Percentiles rank a stretch among this genome's conserved stretches.
Conservation (phyloP, 306 rosid species). For the Elaeagnus macrophylla region DNA sequence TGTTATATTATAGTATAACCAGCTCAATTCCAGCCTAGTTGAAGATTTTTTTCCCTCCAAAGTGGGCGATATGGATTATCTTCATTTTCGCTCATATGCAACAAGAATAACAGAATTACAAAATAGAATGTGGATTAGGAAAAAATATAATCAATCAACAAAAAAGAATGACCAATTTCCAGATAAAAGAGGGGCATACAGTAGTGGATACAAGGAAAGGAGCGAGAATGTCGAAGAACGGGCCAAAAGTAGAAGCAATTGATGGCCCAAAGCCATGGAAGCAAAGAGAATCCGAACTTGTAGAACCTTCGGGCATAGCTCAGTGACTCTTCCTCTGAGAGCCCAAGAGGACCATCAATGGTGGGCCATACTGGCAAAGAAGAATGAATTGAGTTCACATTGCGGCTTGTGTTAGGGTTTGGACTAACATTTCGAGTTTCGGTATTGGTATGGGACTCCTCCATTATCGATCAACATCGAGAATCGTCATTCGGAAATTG, state of each 20-base stretch:
- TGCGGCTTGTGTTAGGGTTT: constrained; percentile 25
- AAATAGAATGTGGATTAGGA: background rate
- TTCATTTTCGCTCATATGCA: background rate
- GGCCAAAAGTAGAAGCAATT: constrained; percentile 99
- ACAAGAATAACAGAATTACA: constrained; percentile 2
- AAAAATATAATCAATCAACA: background rate
- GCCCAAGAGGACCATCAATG: constrained; percentile 64
- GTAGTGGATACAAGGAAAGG: constrained; percentile 71
- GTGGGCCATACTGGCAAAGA: constrained; percentile 69
- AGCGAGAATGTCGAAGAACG: constrained; percentile 61
- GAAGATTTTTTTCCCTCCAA: no score
- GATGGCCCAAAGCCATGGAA: constrained; percentile 90
- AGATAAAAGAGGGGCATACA: constrained; percentile 30
- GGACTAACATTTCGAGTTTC: constrained; percentile 2
- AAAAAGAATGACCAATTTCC: background rate
- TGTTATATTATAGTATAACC: no score
- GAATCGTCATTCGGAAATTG: background rate
- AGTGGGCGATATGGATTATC: no score
- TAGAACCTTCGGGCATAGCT: constrained; percentile 67
- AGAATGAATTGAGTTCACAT: constrained; percentile 19
- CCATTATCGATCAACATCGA: background rate
- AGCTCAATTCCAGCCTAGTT: no score
- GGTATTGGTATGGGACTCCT: background rate
- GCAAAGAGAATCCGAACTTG: constrained; percentile 68
- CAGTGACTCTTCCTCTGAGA: constrained; percentile 72